Base-by-base conservation (phyloP, 805 yeast genomes). In the Ogataea thermomethanolica region DNA sequence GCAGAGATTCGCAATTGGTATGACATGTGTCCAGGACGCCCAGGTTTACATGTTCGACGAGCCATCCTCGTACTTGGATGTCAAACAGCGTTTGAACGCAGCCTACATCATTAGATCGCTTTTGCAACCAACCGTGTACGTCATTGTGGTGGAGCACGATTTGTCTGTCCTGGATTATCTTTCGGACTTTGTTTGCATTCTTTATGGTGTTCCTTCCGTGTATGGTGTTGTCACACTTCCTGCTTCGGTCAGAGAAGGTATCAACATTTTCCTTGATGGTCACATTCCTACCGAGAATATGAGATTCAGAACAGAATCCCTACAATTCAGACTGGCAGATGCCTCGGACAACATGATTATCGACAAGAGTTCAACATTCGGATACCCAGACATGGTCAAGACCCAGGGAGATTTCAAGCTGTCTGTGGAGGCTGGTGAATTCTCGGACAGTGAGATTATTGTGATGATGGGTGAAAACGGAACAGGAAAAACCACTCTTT, bases 401-500 rank as follows among this genome's bases (percentile, higher is more conserved):
- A 89, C 97, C 31, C 91, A 90, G 73, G 99, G 99, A 61, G 97
- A 90, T 66, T 93, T 93, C 84, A 80, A 78, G 60, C 74, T 93
- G 63, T 71, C 67, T 43, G 83, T 93, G 45, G 84, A 86, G 59
- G 59, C 77, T 32, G 99, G 99, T 69, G 90, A 84, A 44, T 93
- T 91, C 69, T 82, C 95, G 41, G 95, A 93, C 65, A 86, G 96
- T 30, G 99, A 93, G 72, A 93, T 93, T 56, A 76, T 93, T 58
- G 99, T 93, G 43, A 87, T 93, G 96, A 91, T 93, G 95, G 99
- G 99, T 64, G 99, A 93, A 71, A 93, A 93, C 66, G 99, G 99
- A 72, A 93, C 99, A 13, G 99, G 99, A 73, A 93, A 93, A 72
- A 93, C 99, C 29, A 93, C 99, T 11, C 82, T 93, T 73, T 91